Evolutionary conservation across 495 filamentous ascomycete genomes (phyloP), one percentile per base, ranked within the genome.

Genomic region (Bathelium albidoporum): DNA sequence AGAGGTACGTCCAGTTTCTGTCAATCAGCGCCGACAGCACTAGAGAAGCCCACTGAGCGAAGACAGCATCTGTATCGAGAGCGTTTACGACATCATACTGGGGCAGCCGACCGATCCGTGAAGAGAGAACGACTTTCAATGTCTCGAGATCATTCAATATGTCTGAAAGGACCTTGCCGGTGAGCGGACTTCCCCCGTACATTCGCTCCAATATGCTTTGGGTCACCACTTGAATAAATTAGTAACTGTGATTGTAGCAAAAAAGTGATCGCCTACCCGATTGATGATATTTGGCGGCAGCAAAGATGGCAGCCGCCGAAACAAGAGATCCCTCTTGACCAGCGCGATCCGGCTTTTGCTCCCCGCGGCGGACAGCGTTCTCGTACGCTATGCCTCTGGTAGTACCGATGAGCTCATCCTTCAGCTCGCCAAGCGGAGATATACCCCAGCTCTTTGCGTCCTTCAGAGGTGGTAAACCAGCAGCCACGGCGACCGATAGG

Each of bases 401-500:
- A 29, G 62, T 67, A 32, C 65, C 65, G 34, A 67, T 61, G 31
- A 61, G 62, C 44, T 67, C 62, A 49, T 67, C 65, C 62, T 65
- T 64, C 28, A 67, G 62, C 62, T 67, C 65, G 29, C 62, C 53
- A 39, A 67, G 65, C 34, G 18, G 36, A n/a, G 24, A 28, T 28
- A 59, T 45, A 32, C 64, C 62, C 44, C 58, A 49, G 32, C 28
- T 60, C 14, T 61, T 41, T 34, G 24, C 18, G 49, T 60, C 32
- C 24, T 65, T 28, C 22, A 67, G 58, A 14, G 65, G 65, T 49
- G 60, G 60, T 31, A 67, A 62, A 9, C 65, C 65, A 28, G 62
- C 60, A 45, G 58, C 59, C 32, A 61, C 28, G 3, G 62, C 62
- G 32, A 60, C 65, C 31, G 59, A 63, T 3, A 66, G 22, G 41